These are phyloP conservation scores for Colletotrichum liaoningense DNA, from an alignment of 2,329 filamentous ascomycete genomes.

Conservation along the genomic window DNA sequence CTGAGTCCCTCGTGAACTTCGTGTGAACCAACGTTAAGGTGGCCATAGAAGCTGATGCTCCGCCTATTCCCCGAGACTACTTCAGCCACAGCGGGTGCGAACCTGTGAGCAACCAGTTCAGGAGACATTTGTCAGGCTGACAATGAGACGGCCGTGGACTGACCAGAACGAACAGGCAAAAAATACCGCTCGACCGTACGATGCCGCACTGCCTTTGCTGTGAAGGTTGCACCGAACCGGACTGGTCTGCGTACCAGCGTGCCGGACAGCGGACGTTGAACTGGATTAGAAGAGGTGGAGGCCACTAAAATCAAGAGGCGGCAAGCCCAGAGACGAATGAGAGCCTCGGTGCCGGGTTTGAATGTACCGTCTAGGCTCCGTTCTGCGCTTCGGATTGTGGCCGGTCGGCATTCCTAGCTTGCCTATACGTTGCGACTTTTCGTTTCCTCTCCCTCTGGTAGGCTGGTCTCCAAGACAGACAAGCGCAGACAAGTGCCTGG, in stretches of 20 bases:
- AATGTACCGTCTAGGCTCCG: background rate
- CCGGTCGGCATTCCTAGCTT: constrained; percentile 28
- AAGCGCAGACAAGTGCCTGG: background rate
- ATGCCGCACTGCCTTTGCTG: constrained; percentile 20
- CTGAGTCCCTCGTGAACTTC: background rate
- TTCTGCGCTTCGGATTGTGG: constrained; percentile 30
- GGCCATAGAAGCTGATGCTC: constrained; percentile 4
- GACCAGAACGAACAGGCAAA: constrained; percentile 7
- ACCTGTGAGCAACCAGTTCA: background rate
- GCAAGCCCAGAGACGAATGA: constrained; percentile 15
- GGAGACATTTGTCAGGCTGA: constrained; percentile 19
- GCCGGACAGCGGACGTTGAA: constrained; percentile 31
- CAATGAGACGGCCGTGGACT: constrained; percentile 2
- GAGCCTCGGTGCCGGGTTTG: background rate
- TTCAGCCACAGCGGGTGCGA: background rate
- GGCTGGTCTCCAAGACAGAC: constrained; percentile 7
- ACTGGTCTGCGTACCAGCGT: constrained; percentile 16
- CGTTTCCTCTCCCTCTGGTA: background rate
- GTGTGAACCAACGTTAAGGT: background rate
- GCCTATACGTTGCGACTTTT: background rate
- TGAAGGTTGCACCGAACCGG: constrained; percentile 24
- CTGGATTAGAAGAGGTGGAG: constrained; percentile 31
- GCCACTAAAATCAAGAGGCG: constrained; percentile 23
- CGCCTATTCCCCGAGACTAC: constrained; percentile 6
- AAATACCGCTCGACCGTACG: constrained; percentile 14